phyloP scores from a whole-genome alignment of 2,329 filamentous ascomycete genomes.

The Passalora sequoiae region DNA sequence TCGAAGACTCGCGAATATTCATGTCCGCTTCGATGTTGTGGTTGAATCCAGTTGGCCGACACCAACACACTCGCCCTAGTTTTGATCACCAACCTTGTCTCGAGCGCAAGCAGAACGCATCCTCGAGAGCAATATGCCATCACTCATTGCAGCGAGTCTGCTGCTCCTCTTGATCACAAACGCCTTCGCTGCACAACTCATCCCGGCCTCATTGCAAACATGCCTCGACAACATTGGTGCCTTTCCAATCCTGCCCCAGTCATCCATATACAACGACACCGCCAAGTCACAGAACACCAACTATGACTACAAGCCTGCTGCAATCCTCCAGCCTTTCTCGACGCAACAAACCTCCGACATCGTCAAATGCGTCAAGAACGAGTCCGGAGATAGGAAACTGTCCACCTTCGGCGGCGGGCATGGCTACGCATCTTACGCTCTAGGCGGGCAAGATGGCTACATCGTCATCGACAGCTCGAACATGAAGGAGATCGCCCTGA shows the following conservation, averaged over 20 bases:
- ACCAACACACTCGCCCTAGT: no score
- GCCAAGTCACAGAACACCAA: slow-evolving; percentile 17
- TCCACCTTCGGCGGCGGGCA: slow-evolving; percentile 19
- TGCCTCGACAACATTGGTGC: not conserved
- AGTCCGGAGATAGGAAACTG: slow-evolving; percentile 8
- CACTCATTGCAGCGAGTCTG: not conserved
- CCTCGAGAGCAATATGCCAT: no score
- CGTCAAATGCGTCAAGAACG: slow-evolving; percentile 8
- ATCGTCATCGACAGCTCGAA: slow-evolving; percentile 13
- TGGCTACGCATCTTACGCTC: slow-evolving; percentile 19
- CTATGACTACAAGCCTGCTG: slow-evolving; percentile 15
- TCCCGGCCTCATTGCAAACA: not conserved
- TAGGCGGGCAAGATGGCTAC: slow-evolving; percentile 17
- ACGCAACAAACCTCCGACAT: slow-evolving; percentile 9
- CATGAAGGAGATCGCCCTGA: slow-evolving; percentile 7
- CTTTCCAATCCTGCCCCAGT: not conserved
- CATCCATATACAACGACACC: slow-evolving; percentile 3
- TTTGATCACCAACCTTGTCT: no score
- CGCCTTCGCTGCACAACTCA: not conserved
- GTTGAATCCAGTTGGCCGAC: no score
- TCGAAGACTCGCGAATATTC: no score
- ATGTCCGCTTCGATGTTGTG: no score
- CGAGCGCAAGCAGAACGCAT: no score
- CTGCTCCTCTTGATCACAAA: not conserved
- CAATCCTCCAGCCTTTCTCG: slow-evolving; percentile 12